A percentile compares a stretch with the other conserved stretches of the same genome.
Conservation (phyloP, 176 grass and related monocot species). For the Bothriochloa decipiens region DNA sequence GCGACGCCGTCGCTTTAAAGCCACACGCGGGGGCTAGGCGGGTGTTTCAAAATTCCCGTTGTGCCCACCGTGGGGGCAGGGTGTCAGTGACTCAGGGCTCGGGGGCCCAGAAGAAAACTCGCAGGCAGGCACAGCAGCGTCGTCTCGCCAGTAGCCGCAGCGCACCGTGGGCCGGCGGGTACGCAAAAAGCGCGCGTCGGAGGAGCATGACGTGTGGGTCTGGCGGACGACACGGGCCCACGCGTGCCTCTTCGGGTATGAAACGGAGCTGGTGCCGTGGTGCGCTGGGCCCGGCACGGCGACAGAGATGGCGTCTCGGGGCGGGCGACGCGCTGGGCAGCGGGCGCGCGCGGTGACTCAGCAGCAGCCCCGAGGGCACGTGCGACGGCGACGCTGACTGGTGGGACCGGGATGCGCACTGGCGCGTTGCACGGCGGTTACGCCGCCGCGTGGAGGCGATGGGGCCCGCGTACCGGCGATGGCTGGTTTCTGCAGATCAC, state of each 20-base stretch:
- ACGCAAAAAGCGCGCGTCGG: background rate
- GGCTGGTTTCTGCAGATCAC: no score
- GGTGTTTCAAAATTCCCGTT: background rate
- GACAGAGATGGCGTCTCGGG: slow-evolving; percentile 24
- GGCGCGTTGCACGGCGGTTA: background rate
- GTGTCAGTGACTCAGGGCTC: background rate
- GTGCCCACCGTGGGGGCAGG: background rate
- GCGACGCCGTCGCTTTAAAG: slow-evolving; percentile 38
- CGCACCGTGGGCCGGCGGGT: background rate
- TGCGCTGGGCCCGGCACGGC: background rate
- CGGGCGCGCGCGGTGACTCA: background rate
- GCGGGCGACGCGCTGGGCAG: background rate
- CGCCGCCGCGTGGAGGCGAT: background rate
- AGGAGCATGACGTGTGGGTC: slow-evolving; percentile 11
- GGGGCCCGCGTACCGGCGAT: no score
- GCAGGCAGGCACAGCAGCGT: no score
- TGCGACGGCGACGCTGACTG: background rate
- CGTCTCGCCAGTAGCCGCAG: background rate
- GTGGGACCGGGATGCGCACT: background rate
- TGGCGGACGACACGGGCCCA: fast-evolving
- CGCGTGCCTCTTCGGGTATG: background rate
- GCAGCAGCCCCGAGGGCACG: slow-evolving; percentile 1
- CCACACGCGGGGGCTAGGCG: background rate
- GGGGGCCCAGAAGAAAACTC: background rate
- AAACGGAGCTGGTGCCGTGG: background rate